phyloP scores from a whole-genome alignment of 1,139 yeast genomes.

The Zygoascus sp. region DNA sequence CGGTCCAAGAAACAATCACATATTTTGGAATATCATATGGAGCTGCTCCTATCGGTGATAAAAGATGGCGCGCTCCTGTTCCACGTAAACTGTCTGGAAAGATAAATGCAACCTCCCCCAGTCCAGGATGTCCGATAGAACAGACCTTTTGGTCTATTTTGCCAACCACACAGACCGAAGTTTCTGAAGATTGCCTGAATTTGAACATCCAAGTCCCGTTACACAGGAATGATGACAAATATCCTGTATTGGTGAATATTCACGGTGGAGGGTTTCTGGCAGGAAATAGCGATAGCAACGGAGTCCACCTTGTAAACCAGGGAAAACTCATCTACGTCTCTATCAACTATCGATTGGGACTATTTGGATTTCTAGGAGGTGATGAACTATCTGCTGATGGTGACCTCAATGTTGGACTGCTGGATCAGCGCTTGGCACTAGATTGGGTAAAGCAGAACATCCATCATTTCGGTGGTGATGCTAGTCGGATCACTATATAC shows the following conservation, averaged over 20 bases:
- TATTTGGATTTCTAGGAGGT: constrained; percentile 35
- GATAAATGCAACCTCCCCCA: neutral
- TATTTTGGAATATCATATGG: constrained; percentile 12
- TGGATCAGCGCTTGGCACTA: constrained; percentile 36
- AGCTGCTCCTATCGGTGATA: constrained; percentile 12
- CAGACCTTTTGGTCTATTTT: neutral
- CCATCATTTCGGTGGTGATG: constrained; percentile 37
- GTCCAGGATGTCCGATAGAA: constrained; percentile 15
- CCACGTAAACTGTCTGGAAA: neutral
- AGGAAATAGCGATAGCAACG: constrained; percentile 9
- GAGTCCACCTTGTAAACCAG: constrained; percentile 15
- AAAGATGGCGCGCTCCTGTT: constrained; percentile 12
- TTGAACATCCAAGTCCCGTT: constrained; percentile 24
- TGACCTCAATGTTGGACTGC: constrained; percentile 32
- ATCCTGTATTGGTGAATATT: constrained; percentile 17
- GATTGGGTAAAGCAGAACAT: constrained; percentile 37
- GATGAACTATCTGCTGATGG: constrained; percentile 21
- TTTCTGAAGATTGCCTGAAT: constrained; percentile 25
- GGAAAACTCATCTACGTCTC: constrained; percentile 21
- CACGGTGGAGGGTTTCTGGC: constrained; percentile 19
- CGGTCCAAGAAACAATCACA: neutral
- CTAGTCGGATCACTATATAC: constrained; percentile 32
- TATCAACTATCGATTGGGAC: constrained; percentile 33
- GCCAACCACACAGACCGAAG: neutral
- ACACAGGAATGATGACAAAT: constrained; percentile 10